These are phyloP conservation scores for Pelargonium nanum DNA, from an alignment of 345 rosid genomes.

Conservation along the genomic window DNA sequence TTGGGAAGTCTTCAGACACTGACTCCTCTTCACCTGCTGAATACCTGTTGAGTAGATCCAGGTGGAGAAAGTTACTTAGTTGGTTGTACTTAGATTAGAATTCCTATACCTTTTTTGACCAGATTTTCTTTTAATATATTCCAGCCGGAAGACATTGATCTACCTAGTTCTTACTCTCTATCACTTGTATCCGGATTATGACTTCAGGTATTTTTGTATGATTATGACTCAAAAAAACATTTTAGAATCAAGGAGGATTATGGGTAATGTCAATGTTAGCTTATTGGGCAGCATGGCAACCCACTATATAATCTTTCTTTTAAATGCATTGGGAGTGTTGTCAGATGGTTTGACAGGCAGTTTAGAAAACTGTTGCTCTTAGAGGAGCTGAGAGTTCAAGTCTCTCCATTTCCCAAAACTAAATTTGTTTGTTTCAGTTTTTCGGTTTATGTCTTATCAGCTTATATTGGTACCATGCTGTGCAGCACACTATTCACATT, in stretches of 20 bases:
- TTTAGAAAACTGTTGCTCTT: slow-evolving; percentile 72
- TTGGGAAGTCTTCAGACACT: slow-evolving; percentile 68
- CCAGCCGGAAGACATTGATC: slow-evolving; percentile 93
- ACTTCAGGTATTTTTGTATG: slow-evolving; percentile 71
- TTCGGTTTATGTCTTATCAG: no score
- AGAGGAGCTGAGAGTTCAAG: slow-evolving; percentile 96
- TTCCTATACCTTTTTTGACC: slow-evolving; percentile 15
- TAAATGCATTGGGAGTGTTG: slow-evolving; percentile 82
- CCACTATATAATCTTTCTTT: slow-evolving; percentile 59
- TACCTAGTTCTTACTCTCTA: slow-evolving; percentile 85
- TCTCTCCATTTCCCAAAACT: slow-evolving; percentile 88
- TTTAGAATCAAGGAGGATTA: slow-evolving; percentile 47
- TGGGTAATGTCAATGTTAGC: slow-evolving; percentile 99
- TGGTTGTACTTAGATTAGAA: slow-evolving; percentile 7
- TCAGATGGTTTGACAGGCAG: slow-evolving; percentile 97
- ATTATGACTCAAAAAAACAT: slow-evolving; percentile 6
- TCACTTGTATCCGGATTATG: slow-evolving; percentile 91
- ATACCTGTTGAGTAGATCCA: slow-evolving; percentile 78
- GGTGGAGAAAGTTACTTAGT: slow-evolving; percentile 31
- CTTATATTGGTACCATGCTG: no score
- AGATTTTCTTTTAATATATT: slow-evolving; percentile 20
- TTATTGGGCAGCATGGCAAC: slow-evolving; percentile 89
- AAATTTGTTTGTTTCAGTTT: neutral
- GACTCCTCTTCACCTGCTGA: slow-evolving; percentile 79
- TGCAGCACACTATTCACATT: no score